Evolutionary conservation across 2,329 filamentous ascomycete species (phyloP), one percentile per base, ranked within the genome.

Genomic region (Amesomyces nigricolor): DNA sequence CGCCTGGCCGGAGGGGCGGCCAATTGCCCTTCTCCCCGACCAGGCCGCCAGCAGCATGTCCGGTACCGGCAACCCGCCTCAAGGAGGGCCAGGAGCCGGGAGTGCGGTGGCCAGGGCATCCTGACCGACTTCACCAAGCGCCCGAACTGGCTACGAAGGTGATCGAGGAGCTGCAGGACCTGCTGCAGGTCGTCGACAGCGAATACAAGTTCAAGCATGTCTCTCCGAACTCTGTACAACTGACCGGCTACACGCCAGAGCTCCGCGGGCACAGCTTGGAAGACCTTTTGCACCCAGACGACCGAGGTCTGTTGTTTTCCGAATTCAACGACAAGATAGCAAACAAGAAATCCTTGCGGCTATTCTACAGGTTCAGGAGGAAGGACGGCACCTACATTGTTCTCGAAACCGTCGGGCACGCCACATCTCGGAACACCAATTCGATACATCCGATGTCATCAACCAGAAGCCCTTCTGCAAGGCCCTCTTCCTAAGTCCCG

Each of bases 281-380:
- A 49, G 88, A 96, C 48, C 85, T 88, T 62, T 86, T 96, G 56
- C 92, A 97, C 69, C 81, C 86, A 5, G 91, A 95, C 69, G 91
- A 96, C 71, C 83, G 85, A 61, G 82, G 83, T 53, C 84, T 92
- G 60, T 95, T 95, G 66, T 82, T 90, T 53, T 82, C 89, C 51
- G 91, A 96, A 69, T 86, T 96, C 75, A 91, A 94, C 69, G 89
- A 95, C 69, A 88, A 87, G 14, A 92, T 96, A 60, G 85, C 89
- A 2, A 88, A 83, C 7, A 89, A 87, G n/a, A 86, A 88, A 62
- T 77, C 84, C 4, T 72, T 96, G 59, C 87, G 88, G 56, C 84
- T 95, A 69, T 95, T 95, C 74, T 94, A 95, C 69, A 85, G 92
- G 48, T 84, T 96, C 66, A 88, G 85, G 70, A 83, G 83, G 62